A percentile compares a stretch with the other conserved stretches of the same genome.
Evolutionary conservation across 2,329 filamentous ascomycete genomes (phyloP).

Genomic region (Botryotinia convoluta): DNA sequence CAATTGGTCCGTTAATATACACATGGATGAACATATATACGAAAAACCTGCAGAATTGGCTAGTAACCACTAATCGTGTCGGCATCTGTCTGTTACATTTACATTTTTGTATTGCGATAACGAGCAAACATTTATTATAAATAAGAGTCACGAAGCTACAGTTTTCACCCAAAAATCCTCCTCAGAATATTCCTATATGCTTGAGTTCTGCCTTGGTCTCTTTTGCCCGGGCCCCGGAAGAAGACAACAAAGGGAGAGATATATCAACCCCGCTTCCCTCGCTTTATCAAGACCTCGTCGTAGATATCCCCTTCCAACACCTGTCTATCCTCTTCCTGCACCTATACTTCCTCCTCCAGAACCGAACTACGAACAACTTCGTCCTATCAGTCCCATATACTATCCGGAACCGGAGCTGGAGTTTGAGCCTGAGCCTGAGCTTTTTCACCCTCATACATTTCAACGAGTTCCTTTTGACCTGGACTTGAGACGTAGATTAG

Average conservation of each 20-base stretch:
- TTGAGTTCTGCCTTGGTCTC: constrained; percentile 14
- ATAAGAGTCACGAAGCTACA: background rate
- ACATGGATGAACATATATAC: background rate
- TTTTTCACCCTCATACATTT: background rate
- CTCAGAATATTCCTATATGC: background rate
- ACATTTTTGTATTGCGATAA: background rate
- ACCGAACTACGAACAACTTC: background rate
- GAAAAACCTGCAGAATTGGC: background rate
- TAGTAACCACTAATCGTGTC: background rate
- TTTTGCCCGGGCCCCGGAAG: constrained; percentile 15
- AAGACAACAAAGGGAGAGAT: constrained; percentile 4
- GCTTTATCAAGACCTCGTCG: background rate
- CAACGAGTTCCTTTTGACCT: background rate
- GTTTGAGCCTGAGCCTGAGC: background rate
- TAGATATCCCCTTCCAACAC: background rate
- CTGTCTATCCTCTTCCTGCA: background rate
- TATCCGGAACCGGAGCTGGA: background rate
- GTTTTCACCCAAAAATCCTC: background rate
- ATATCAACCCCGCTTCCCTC: background rate
- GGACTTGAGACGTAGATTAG: background rate
- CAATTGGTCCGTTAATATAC: background rate
- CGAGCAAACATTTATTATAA: background rate
- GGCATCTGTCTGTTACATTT: background rate
- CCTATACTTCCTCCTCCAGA: background rate
- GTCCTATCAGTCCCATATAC: background rate